phyloP scores from a whole-genome alignment of 371 early-diverging fungal species.

The Circinella minor region DNA sequence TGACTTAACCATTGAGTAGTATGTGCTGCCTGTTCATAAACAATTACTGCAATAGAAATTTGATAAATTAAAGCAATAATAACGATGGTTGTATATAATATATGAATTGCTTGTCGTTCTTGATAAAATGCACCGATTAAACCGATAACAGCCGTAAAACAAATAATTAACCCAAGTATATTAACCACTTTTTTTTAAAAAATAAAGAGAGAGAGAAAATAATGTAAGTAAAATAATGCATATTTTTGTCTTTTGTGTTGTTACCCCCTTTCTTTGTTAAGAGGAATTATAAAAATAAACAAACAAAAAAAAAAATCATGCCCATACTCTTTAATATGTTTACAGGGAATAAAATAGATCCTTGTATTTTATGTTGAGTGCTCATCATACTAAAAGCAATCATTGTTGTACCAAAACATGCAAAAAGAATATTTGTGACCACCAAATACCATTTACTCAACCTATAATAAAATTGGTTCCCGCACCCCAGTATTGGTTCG shows the following conservation, averaged over 20 bases:
- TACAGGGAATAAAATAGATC: constrained; percentile 37
- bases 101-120: constrained; percentile 36
- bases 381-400: constrained; percentile 44
- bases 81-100: constrained; percentile 37
- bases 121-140: constrained; percentile 36
- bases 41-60: constrained; percentile 35
- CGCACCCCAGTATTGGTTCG: not conserved
- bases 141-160: constrained; percentile 43
- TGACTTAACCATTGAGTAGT: constrained; percentile 34
- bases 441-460: constrained; percentile 39
- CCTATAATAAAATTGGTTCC: constrained; percentile 16
- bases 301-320: not conserved
- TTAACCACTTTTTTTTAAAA: constrained; percentile 34
- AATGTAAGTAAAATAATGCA: not conserved
- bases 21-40: constrained; percentile 45
- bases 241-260: no score
- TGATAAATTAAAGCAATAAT: constrained; percentile 42
- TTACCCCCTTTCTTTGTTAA: no score
- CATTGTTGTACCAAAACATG: constrained; percentile 37
- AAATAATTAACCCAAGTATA: constrained; percentile 41
- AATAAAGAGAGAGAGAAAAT: not conserved
- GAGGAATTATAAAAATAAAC: no score
- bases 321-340: constrained; percentile 46
- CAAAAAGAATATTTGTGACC: constrained; percentile 36
- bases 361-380: constrained; percentile 31